phyloP scores from a whole-genome alignment of 2,329 filamentous ascomycete genomes.

The Hypoxylon sp. region DNA sequence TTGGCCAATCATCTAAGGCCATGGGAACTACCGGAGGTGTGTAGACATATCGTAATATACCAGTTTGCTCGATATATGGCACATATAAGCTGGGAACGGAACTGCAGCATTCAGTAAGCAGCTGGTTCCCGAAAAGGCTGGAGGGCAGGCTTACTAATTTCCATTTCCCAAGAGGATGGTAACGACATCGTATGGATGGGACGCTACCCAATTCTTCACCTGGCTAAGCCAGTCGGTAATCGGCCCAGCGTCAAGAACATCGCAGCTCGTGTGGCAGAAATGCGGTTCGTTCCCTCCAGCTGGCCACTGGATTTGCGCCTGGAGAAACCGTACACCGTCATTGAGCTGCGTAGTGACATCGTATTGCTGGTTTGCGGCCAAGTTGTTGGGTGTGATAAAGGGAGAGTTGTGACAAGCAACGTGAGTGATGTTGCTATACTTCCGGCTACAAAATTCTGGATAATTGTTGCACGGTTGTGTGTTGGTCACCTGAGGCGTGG shows the following conservation, averaged over 20 bases:
- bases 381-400: constrained; percentile 77
- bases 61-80: constrained; percentile 76
- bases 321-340: constrained; percentile 77
- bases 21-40: constrained; percentile 78
- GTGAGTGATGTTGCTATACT: constrained; percentile 85
- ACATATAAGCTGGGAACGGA: constrained; percentile 73
- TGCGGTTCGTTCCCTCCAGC: constrained; percentile 66
- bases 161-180: constrained; percentile 88
- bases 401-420: constrained; percentile 86
- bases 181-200: constrained; percentile 87
- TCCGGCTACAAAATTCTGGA: constrained; percentile 79
- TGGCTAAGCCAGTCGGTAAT: constrained; percentile 78
- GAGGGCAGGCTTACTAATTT: constrained; percentile 65
- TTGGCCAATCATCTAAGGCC: constrained; percentile 83
- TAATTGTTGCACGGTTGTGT: constrained; percentile 85
- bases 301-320: constrained; percentile 73
- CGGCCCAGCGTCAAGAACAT: constrained; percentile 83
- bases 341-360: constrained; percentile 78
- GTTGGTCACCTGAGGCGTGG: constrained; percentile 67
- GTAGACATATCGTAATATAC: constrained; percentile 80
- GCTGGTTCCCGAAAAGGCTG: background rate
- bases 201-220: constrained; percentile 78
- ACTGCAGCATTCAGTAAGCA: constrained; percentile 38
- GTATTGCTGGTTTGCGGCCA: constrained; percentile 80
- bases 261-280: constrained; percentile 88